Conservation (phyloP, 345 rosid genomes). For the Gossypium herbaceum region DNA sequence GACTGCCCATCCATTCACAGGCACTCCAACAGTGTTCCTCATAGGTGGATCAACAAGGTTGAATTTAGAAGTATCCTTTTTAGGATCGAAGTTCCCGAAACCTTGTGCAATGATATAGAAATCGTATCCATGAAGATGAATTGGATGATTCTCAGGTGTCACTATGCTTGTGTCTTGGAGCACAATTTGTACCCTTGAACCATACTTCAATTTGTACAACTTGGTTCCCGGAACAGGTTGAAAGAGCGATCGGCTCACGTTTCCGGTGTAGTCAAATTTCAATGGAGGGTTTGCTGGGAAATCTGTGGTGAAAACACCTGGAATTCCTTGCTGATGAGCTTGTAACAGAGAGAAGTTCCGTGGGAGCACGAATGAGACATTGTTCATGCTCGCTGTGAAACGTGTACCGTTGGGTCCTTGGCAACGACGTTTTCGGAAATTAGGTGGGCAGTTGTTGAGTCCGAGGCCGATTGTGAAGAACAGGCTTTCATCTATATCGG, state of each 20-base stretch:
- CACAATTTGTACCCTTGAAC: too few species aligned
- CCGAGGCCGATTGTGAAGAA: slow-evolving; percentile 77
- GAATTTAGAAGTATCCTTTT: slow-evolving; percentile 8
- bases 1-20: too few species aligned
- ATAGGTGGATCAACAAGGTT: too few species aligned
- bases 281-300: slow-evolving; percentile 19
- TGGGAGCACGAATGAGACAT: slow-evolving; percentile 71
- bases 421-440: slow-evolving; percentile 38
- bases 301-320: slow-evolving; percentile 78
- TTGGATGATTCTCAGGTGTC: slow-evolving; percentile 77
- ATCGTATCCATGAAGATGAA: slow-evolving; percentile 93
- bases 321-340: slow-evolving; percentile 50
- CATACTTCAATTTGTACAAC: too few species aligned
- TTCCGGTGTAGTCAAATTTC: too few species aligned
- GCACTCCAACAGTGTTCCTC: too few species aligned
- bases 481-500: slow-evolving; percentile 55
- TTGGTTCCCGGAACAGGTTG: too few species aligned
- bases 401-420: slow-evolving; percentile 92
- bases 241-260: too few species aligned
- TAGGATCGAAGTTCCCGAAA: slow-evolving; percentile 79
- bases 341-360: slow-evolving; percentile 51
- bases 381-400: slow-evolving; percentile 82
- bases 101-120: slow-evolving; percentile 79
- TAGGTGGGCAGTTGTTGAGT: slow-evolving; percentile 60
- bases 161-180: slow-evolving; percentile 50